Conservation (phyloP, 306 rosid species). For the Delonix regia region DNA sequence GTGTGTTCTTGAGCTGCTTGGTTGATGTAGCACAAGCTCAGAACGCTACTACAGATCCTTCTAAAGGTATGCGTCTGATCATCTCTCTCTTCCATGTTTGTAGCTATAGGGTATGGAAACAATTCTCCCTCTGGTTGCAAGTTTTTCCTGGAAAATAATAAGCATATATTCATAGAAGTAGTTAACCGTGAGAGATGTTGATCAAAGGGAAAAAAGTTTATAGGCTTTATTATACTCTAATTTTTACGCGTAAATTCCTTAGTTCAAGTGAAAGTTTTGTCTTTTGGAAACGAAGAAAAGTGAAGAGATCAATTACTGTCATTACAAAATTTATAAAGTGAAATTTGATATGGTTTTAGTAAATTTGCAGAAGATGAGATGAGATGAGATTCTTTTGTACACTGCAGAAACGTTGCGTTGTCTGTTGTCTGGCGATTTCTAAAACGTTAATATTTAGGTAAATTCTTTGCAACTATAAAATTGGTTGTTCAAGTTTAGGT, state of each 20-base stretch:
- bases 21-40: conserved; percentile 40
- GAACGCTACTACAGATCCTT: conserved; percentile 61
- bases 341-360: too few species aligned
- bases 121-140: too few species aligned
- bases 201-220: neutral
- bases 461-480: too few species aligned
- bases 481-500: too few species aligned
- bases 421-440: too few species aligned
- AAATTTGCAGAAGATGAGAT: too few species aligned
- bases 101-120: neutral
- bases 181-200: too few species aligned
- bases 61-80: conserved; percentile 50
- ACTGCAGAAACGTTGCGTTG: neutral
- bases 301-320: too few species aligned
- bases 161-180: neutral
- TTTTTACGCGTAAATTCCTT: neutral
- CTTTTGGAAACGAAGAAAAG: too few species aligned
- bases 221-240: neutral
- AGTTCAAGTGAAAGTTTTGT: neutral
- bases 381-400: too few species aligned
- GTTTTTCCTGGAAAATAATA: neutral
- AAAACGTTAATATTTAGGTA: too few species aligned
- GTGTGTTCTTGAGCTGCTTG: conserved; percentile 34
- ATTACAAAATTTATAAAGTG: too few species aligned
- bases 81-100: neutral